phyloP scores from a whole-genome alignment of 495 filamentous ascomycete species.

The Aspergillus carlsbadensis region DNA sequence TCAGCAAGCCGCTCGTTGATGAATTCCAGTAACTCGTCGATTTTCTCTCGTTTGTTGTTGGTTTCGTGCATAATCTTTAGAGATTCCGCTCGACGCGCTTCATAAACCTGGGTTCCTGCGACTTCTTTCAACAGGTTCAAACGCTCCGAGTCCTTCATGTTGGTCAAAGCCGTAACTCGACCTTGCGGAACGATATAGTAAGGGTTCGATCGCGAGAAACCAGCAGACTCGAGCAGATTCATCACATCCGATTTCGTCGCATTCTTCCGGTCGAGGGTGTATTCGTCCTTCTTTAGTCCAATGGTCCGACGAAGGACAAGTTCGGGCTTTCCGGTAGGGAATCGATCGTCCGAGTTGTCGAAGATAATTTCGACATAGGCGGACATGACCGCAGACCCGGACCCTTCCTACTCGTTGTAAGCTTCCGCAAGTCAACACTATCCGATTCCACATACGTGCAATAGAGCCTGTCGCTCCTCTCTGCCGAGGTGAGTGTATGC shows the following conservation, averaged over 20 bases:
- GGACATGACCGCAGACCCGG: slow-evolving; percentile 96
- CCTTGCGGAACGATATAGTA: slow-evolving; percentile 99
- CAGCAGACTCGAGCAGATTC: slow-evolving; percentile 92
- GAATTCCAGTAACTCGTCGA: slow-evolving; percentile 86
- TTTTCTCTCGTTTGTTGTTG: slow-evolving; percentile 89
- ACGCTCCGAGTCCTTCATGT: slow-evolving; percentile 94
- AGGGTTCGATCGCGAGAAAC: slow-evolving; percentile 95
- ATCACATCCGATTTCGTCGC: slow-evolving; percentile 93
- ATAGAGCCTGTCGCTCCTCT: slow-evolving; percentile 90
- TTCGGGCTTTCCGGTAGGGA: slow-evolving; percentile 90
- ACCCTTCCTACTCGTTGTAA: slow-evolving; percentile 68
- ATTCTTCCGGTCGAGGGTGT: slow-evolving; percentile 93
- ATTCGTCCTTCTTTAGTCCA: slow-evolving; percentile 97
- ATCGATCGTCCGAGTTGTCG: slow-evolving; percentile 95
- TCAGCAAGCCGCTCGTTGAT: slow-evolving; percentile 88
- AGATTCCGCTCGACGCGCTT: slow-evolving; percentile 83
- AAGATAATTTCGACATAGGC: slow-evolving; percentile 99
- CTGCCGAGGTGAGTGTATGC: slow-evolving; percentile 94
- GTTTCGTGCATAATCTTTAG: slow-evolving; percentile 97
- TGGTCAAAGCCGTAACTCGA: slow-evolving; percentile 91
- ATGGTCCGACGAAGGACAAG: slow-evolving; percentile 90
- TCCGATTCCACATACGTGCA: slow-evolving; percentile 59
- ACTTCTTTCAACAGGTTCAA: slow-evolving; percentile 93
- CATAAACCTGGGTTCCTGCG: slow-evolving; percentile 94
- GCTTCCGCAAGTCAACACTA: not conserved